Base-by-base conservation (phyloP, 805 yeast genomes). In the Candida nitratophila region DNA sequence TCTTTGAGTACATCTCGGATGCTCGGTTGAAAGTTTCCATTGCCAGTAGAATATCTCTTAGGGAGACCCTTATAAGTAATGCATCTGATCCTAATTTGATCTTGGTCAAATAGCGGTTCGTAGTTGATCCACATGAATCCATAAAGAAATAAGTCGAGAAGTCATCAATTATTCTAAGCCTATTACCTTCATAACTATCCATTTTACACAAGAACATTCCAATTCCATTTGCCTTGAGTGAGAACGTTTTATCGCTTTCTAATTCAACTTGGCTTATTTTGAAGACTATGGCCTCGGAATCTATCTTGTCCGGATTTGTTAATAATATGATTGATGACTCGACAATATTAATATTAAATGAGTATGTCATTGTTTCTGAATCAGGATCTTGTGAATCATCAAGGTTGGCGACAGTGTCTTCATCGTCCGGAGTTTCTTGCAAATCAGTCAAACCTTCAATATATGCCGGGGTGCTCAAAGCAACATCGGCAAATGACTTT, bases 281-380 rank as follows among this genome's bases (percentile, higher is more conserved):
- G 66, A 93, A 83, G 2, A 91, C 96, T 47, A 91, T 75, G 0
- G 98, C 98, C 54, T 90, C 96, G 0, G 96, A 78, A 47, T 80
- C 73, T 2, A 63, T 58, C 8, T 72, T 68, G 1, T 82, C 72
- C 0, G 96, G 86, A 58, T 91, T 86, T 0, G 96, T 96, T 37
- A 93, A 64, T 27, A 93, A 64, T 17, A 87, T 78, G 17, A 91
- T 69, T 0, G 95, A 86, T 0, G 91, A 81, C 44, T 87, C 83
- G 6, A 81, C 79, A 35, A 93, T 64, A 54, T 86, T 88, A 32
- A 91, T 57, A 1, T 86, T 73, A 48, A 74, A 76, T 0, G 34
- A 19, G 12, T 37, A 37, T 22, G 40, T 16, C 16, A 26, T 27
- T 9, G 41, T 3, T 7, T 24, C 29, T 16, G 15, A 21, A 4